These are phyloP conservation scores for Penicillium freii DNA, from an alignment of 2,329 filamentous ascomycete genomes.

Conservation along the genomic window DNA sequence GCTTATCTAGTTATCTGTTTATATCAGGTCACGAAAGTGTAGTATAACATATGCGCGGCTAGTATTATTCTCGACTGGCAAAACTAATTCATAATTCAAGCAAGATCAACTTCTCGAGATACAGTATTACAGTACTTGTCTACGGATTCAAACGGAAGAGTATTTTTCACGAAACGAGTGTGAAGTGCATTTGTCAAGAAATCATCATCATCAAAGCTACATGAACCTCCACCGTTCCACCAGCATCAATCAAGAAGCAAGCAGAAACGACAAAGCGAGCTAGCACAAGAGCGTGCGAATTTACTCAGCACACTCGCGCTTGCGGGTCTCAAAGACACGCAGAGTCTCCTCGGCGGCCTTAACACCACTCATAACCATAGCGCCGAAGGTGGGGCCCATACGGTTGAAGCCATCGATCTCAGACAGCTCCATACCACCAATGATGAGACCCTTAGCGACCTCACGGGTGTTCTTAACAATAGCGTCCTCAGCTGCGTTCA, in stretches of 20 bases:
- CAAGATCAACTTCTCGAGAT: not conserved
- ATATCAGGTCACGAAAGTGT: not conserved
- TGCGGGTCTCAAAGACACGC: conserved; percentile 71
- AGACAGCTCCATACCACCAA: conserved; percentile 92
- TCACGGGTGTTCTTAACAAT: conserved; percentile 91
- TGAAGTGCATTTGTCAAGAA: conserved; percentile 19
- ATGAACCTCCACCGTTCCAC: not conserved
- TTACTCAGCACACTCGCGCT: conserved; percentile 70
- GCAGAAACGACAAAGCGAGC: not conserved
- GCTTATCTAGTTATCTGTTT: not conserved
- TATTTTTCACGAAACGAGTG: conserved; percentile 19
- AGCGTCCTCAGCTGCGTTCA: conserved; percentile 86
- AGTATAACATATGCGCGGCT: not conserved
- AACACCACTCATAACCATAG: conserved; percentile 82
- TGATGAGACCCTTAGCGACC: conserved; percentile 80
- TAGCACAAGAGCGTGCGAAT: conserved; percentile 1
- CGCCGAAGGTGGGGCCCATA: conserved; percentile 86
- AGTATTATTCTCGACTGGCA: not conserved
- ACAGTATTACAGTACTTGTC: not conserved
- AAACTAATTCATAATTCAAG: conserved; percentile 7
- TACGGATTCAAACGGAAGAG: not conserved
- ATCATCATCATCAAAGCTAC: conserved; percentile 12
- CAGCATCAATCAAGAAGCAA: not conserved
- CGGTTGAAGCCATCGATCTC: conserved; percentile 89
- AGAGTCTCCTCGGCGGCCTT: conserved; percentile 89